Conservation (phyloP, 768 basidiomycete species). For the Suillus subaureus region DNA sequence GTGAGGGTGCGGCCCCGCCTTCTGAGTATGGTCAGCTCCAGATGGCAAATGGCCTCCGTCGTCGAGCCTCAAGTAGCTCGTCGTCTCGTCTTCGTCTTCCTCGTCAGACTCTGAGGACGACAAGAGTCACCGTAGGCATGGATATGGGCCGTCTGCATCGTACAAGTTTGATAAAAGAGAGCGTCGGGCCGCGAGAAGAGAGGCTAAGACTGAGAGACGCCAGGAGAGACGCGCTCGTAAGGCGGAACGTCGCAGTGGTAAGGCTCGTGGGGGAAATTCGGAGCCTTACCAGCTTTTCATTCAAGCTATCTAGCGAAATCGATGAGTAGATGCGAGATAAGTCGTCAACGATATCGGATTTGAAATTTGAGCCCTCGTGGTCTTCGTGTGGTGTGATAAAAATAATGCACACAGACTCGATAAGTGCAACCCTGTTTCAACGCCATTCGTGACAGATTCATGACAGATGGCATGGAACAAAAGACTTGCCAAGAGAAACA, state of each 20-base stretch:
- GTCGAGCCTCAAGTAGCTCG: neutral
- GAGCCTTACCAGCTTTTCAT: slow-evolving; percentile 28
- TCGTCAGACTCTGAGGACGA: slow-evolving; percentile 18
- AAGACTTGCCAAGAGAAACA: neutral
- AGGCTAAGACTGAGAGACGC: slow-evolving; percentile 18
- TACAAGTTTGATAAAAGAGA: slow-evolving; percentile 11
- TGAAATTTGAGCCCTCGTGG: neutral
- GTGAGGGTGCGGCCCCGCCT: slow-evolving; percentile 22
- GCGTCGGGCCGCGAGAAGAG: slow-evolving; percentile 13
- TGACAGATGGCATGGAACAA: neutral
- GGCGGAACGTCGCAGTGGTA: slow-evolving; percentile 21
- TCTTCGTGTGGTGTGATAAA: neutral
- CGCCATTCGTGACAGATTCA: neutral
- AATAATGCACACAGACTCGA: neutral
- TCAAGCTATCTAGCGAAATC: slow-evolving; percentile 3
- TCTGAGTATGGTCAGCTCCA: slow-evolving; percentile 22
- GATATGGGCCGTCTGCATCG: neutral
- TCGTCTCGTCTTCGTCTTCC: neutral
- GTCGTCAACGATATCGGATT: neutral
- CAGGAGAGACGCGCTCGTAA: slow-evolving; percentile 14
- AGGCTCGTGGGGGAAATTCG: slow-evolving; percentile 17
- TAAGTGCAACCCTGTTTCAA: neutral
- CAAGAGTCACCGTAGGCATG: neutral
- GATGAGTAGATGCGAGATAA: neutral
- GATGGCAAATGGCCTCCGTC: slow-evolving; percentile 23